These are phyloP conservation scores for Erythrophleum ivorense DNA, from an alignment of 331 rosid species.

Conservation along the genomic window DNA sequence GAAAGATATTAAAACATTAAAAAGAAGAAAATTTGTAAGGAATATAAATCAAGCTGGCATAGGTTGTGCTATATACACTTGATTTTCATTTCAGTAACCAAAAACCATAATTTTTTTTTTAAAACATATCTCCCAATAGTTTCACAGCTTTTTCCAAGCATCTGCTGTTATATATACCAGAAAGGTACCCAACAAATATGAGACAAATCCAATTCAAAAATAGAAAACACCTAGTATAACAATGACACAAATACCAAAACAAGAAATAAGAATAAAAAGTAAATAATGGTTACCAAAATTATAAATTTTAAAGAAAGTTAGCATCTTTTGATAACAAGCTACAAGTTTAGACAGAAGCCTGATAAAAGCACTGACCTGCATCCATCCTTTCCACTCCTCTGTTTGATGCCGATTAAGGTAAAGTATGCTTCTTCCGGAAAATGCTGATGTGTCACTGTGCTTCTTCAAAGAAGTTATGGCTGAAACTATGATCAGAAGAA, in stretches of 20 bases:
- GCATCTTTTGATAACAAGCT: constrained; percentile 8
- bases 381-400: constrained; percentile 99
- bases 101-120: constrained; percentile 17
- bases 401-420: constrained; percentile 98
- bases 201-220: background rate
- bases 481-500: constrained; percentile 85
- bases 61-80: constrained; percentile 4
- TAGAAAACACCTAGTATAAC: constrained; percentile 15
- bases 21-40: constrained; percentile 25
- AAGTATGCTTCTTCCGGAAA: constrained; percentile 79
- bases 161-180: constrained; percentile 28
- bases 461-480: constrained; percentile 93
- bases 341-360: constrained; percentile 34
- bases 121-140: constrained; percentile 24
- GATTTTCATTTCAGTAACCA: constrained; percentile 31
- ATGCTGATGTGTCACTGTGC: constrained; percentile 75
- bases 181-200: background rate
- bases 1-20: constrained; percentile 21
- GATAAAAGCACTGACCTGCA: constrained; percentile 77
- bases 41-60: constrained; percentile 25
- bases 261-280: constrained; percentile 9
- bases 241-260: background rate
- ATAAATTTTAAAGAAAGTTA: constrained; percentile 13
- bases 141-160: constrained; percentile 22
- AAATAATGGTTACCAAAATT: constrained; percentile 5